Evolutionary conservation across 192 early-diverging fungal species (phyloP).

Genomic region (Chytriomyces sp.): DNA sequence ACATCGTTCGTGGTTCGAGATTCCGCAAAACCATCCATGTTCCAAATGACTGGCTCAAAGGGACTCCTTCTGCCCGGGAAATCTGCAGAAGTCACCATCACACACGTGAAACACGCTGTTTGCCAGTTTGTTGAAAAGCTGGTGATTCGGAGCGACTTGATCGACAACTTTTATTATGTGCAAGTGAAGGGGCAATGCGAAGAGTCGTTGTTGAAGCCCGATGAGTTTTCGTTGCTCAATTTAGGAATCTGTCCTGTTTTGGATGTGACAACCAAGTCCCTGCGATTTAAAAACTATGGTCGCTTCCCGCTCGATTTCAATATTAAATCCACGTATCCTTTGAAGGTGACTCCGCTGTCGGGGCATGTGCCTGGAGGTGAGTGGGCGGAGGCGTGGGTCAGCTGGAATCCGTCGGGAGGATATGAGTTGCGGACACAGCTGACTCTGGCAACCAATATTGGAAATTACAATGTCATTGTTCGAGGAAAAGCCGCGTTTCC

Average conservation of each 20-base stretch:
- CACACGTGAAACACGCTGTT: slow-evolving; percentile 58
- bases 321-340: slow-evolving; percentile 59
- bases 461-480: slow-evolving; percentile 59
- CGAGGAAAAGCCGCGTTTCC: slow-evolving; percentile 69
- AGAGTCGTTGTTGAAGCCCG: slow-evolving; percentile 60
- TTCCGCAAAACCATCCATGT: slow-evolving; percentile 54
- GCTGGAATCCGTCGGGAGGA: slow-evolving; percentile 65
- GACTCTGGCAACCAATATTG: slow-evolving; percentile 63
- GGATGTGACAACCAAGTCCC: slow-evolving; percentile 52
- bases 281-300: slow-evolving; percentile 63
- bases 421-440: slow-evolving; percentile 67
- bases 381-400: slow-evolving; percentile 42
- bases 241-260: slow-evolving; percentile 67
- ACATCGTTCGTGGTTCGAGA: slow-evolving; percentile 60
- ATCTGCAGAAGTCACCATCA: slow-evolving; percentile 49
- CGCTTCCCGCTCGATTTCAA: slow-evolving; percentile 55
- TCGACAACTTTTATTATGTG: slow-evolving; percentile 59
- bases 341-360: slow-evolving; percentile 53
- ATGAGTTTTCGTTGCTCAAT: slow-evolving; percentile 63
- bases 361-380: slow-evolving; percentile 56
- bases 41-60: slow-evolving; percentile 55
- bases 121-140: slow-evolving; percentile 56
- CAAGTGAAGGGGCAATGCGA: slow-evolving; percentile 62
- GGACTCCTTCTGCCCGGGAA: slow-evolving; percentile 55
- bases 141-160: slow-evolving; percentile 59